A percentile compares a stretch with the other conserved stretches of the same genome.
These are phyloP conservation scores for Alternaria sp. DNA, from an alignment of 2,329 filamentous ascomycete species.

Conservation along the genomic window DNA sequence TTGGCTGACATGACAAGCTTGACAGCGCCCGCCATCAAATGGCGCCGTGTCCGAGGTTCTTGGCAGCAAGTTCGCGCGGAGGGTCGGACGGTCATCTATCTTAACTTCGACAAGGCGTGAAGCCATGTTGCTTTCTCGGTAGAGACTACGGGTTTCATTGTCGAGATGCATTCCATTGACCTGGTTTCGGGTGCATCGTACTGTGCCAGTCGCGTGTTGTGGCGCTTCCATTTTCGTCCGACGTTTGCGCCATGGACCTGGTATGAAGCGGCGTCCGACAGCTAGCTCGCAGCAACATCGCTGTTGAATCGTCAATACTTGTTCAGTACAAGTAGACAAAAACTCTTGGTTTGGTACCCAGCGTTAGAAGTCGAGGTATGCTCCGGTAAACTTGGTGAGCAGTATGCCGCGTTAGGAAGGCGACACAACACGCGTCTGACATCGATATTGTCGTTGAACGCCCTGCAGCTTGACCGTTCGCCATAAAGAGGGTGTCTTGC, in stretches of 20 bases:
- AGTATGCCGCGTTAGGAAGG: constrained; percentile 3
- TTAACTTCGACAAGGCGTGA: neutral
- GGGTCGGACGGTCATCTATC: constrained; percentile 10
- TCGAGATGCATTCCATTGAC: constrained; percentile 1
- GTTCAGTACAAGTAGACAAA: neutral
- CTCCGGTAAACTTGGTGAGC: neutral
- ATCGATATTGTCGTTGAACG: neutral
- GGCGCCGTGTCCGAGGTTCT: neutral
- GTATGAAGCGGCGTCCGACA: neutral
- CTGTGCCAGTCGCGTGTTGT: neutral
- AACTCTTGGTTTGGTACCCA: neutral
- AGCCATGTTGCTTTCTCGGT: neutral
- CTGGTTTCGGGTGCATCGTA: constrained; percentile 2
- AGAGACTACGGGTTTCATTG: neutral
- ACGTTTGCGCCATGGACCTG: neutral
- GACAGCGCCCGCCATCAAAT: neutral
- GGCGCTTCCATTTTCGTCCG: neutral
- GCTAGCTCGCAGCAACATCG: neutral
- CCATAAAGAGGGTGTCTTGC: neutral
- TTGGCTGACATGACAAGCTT: neutral
- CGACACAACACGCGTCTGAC: neutral
- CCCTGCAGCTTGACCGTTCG: neutral
- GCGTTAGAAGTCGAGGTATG: neutral
- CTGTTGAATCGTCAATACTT: neutral
- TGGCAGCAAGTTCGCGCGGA: constrained; percentile 4